Base-by-base conservation (phyloP, 805 yeast genomes). In the Candida piceae region DNA sequence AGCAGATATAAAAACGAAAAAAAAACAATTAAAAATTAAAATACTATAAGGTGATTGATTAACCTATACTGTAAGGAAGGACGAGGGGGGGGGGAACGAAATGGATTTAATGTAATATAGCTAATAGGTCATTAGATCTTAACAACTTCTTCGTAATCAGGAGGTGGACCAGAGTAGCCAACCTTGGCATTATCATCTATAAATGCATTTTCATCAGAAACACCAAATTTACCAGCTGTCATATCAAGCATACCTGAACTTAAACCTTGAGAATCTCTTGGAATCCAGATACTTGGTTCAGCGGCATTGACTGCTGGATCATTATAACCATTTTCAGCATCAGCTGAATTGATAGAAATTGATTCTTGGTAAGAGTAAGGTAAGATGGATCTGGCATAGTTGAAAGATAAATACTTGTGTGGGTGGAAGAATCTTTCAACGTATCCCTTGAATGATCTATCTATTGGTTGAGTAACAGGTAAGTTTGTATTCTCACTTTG, bases 281-380 rank as follows among this genome's bases (percentile, higher is more conserved):
- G 77, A 43, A 83, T 64, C 94, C 94, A 84, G 34, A 82, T 64
- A 39, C 72, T 71, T 21, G 87, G 85, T 42, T 65, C 76, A 7
- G 62, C 70, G 22, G 68, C 79, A n/a, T 54, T 59, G 26, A 77
- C 70, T 28, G 74, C 72, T 17, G 86, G 85, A 49, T 77, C 74
- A 25, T 69, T 64, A 49, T 76, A 80, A 30, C 34, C 36, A 13
- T 27, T 43, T 10, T 24, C 20, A 2, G 36, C 41, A 6, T 22
- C 22, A 3, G 21, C 28, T 22, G 38, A 43, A 9, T 16, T 23
- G 10, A 44, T 50, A 11, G 17, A 15, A 19, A 40, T 37, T 13
- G 54, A 48, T 13, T 36, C 44, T 24, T 50, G 45, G 42, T 48
- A 53, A 15, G 50, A 45, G 24, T 32, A 30, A 25, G 80, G 80